These are phyloP conservation scores for Filosporella fistucella DNA, from an alignment of 495 filamentous ascomycete species.

Conservation along the genomic window DNA sequence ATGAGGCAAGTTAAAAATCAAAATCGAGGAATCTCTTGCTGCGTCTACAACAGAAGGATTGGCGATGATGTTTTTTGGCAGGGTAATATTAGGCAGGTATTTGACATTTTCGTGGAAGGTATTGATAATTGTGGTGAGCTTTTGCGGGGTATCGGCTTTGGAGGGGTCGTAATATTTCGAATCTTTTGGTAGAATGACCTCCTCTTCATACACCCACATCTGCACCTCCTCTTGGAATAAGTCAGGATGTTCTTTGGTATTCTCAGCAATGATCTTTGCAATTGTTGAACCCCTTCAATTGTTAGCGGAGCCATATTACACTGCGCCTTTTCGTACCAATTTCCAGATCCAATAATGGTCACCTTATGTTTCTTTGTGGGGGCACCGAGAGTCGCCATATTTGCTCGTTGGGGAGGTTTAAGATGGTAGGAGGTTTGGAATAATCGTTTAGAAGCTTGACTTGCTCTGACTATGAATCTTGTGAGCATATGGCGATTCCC, in stretches of 20 bases:
- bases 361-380: slow-evolving; percentile 80
- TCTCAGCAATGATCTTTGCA: slow-evolving; percentile 94
- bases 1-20: slow-evolving; percentile 97
- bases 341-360: slow-evolving; percentile 89
- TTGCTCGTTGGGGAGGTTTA: slow-evolving; percentile 15
- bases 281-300: slow-evolving; percentile 81
- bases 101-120: slow-evolving; percentile 92
- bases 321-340: slow-evolving; percentile 86
- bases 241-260: slow-evolving; percentile 67
- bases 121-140: slow-evolving; percentile 91
- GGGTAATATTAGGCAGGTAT: slow-evolving; percentile 79
- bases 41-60: slow-evolving; percentile 82
- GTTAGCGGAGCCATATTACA: slow-evolving; percentile 1
- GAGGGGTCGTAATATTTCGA: slow-evolving; percentile 52
- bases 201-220: slow-evolving; percentile 97
- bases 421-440: slow-evolving; percentile 11
- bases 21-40: slow-evolving; percentile 75
- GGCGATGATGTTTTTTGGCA: slow-evolving; percentile 85
- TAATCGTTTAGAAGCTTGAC: slow-evolving; percentile 9
- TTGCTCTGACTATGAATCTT: slow-evolving; percentile 5
- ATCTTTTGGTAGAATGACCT: slow-evolving; percentile 64
- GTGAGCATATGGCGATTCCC: slow-evolving; percentile 15
- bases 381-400: slow-evolving; percentile 31
- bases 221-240: slow-evolving; percentile 85
- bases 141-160: slow-evolving; percentile 54